These are phyloP conservation scores for Prunus padus DNA, from an alignment of 306 rosid species.

Conservation along the genomic window DNA sequence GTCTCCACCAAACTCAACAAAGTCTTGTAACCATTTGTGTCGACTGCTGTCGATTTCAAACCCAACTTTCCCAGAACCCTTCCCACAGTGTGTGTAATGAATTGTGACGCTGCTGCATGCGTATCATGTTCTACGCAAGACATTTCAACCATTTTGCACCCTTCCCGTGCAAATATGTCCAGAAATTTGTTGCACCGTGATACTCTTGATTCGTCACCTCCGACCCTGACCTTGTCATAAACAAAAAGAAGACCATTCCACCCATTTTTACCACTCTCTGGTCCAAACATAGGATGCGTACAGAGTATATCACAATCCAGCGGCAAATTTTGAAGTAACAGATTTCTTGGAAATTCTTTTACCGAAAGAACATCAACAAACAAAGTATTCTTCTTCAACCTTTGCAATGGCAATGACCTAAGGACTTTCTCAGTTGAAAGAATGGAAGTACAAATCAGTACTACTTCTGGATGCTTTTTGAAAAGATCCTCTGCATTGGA, in stretches of 20 bases:
- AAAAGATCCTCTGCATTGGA: background rate
- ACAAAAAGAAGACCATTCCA: slow-evolving; percentile 4
- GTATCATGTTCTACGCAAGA: slow-evolving; percentile 8
- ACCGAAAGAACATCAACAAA: slow-evolving; percentile 9
- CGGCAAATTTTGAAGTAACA: background rate
- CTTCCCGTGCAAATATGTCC: slow-evolving; percentile 1
- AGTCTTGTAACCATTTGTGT: slow-evolving; percentile 12
- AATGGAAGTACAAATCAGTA: background rate
- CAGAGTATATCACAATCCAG: background rate
- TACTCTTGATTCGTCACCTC: background rate
- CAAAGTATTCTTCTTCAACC: background rate
- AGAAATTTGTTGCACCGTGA: background rate
- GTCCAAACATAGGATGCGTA: slow-evolving; percentile 16
- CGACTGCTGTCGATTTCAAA: slow-evolving; percentile 27
- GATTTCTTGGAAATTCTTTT: slow-evolving; percentile 1
- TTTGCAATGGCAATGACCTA: background rate
- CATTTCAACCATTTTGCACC: slow-evolving; percentile 22
- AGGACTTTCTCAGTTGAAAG: slow-evolving; percentile 1
- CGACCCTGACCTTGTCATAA: background rate
- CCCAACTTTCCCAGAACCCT: slow-evolving; percentile 66
- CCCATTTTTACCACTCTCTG: background rate
- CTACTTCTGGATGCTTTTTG: background rate
- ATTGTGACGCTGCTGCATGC: slow-evolving; percentile 25
- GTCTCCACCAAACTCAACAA: slow-evolving; percentile 38
- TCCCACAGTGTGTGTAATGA: slow-evolving; percentile 83